These are phyloP conservation scores for Heterobasidion parviporum DNA, from an alignment of 1,284 basidiomycete genomes.

Conservation along the genomic window DNA sequence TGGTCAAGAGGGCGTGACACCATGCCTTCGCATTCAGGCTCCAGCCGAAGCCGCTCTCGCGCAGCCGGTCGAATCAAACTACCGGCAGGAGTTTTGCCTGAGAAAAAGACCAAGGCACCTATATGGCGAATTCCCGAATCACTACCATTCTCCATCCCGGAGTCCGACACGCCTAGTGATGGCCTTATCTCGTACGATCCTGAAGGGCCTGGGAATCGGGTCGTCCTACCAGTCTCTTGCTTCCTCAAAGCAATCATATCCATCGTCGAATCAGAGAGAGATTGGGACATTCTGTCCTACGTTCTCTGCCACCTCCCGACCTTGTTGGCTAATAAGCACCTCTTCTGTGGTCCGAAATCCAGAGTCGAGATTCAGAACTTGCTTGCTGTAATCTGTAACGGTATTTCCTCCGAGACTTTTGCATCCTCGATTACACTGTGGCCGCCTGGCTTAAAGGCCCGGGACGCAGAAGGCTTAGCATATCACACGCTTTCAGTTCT, in stretches of 20 bases:
- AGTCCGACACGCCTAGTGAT: constrained; percentile 65
- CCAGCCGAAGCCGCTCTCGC: constrained; percentile 70
- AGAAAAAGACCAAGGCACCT: constrained; percentile 24
- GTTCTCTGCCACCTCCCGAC: constrained; percentile 86
- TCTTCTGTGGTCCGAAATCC: constrained; percentile 88
- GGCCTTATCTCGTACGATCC: constrained; percentile 71
- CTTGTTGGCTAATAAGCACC: constrained; percentile 92
- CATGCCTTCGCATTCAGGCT: constrained; percentile 33
- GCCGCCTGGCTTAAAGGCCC: constrained; percentile 56
- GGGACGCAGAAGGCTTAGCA: constrained; percentile 84
- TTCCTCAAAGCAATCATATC: constrained; percentile 66
- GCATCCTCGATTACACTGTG: constrained; percentile 55
- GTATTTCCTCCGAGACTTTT: constrained; percentile 55
- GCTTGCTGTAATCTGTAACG: constrained; percentile 62
- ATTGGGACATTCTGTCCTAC: constrained; percentile 95
- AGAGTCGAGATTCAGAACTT: constrained; percentile 59
- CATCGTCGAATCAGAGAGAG: constrained; percentile 70
- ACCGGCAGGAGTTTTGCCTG: constrained; percentile 20
- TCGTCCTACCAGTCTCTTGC: constrained; percentile 72
- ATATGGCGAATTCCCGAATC: constrained; percentile 81
- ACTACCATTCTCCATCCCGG: constrained; percentile 59
- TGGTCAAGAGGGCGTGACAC: constrained; percentile 50
- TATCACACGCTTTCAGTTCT: constrained; percentile 88
- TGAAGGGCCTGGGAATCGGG: constrained; percentile 33
- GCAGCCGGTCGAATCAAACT: constrained; percentile 19